phyloP scores from a whole-genome alignment of 2,329 filamentous ascomycete species.

The Endothia cerciana region DNA sequence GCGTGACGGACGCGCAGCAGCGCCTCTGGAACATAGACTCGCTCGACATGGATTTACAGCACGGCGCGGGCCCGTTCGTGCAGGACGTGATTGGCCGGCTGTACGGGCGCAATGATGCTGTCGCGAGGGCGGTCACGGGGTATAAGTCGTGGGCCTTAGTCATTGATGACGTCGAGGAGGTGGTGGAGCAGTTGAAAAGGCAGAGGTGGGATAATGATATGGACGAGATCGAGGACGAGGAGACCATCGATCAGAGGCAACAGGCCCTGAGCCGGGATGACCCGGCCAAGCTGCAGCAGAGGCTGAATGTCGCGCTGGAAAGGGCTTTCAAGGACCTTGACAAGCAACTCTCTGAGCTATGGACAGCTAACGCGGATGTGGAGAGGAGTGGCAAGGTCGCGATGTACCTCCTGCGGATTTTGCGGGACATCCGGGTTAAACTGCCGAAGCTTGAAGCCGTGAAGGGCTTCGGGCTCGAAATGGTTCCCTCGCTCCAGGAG shows the following conservation, averaged over 20 bases:
- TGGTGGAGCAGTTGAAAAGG: constrained; percentile 67
- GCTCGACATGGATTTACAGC: constrained; percentile 66
- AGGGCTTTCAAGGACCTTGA: constrained; percentile 54
- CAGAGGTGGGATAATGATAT: constrained; percentile 78
- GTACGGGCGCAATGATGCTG: constrained; percentile 71
- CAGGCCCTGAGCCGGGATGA: constrained; percentile 69
- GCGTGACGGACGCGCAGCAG: constrained; percentile 52
- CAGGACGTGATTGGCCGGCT: constrained; percentile 69
- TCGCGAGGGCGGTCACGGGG: constrained; percentile 62
- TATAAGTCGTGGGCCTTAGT: constrained; percentile 77
- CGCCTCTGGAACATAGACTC: constrained; percentile 71
- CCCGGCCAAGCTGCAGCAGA: constrained; percentile 41
- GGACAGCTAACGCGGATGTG: constrained; percentile 50
- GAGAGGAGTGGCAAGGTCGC: constrained; percentile 56
- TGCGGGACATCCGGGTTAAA: constrained; percentile 73
- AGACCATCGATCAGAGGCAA: constrained; percentile 68
- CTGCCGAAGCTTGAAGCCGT: constrained; percentile 59
- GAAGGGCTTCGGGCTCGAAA: constrained; percentile 59
- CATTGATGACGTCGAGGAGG: constrained; percentile 66
- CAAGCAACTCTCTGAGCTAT: constrained; percentile 54
- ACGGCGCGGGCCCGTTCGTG: constrained; percentile 71
- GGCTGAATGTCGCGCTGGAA: constrained; percentile 39
- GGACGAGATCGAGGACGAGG: constrained; percentile 74
- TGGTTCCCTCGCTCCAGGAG: constrained; percentile 68
- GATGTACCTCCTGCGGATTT: constrained; percentile 71